Conservation (phyloP, 306 rosid species). For the Inga oerstediana region DNA sequence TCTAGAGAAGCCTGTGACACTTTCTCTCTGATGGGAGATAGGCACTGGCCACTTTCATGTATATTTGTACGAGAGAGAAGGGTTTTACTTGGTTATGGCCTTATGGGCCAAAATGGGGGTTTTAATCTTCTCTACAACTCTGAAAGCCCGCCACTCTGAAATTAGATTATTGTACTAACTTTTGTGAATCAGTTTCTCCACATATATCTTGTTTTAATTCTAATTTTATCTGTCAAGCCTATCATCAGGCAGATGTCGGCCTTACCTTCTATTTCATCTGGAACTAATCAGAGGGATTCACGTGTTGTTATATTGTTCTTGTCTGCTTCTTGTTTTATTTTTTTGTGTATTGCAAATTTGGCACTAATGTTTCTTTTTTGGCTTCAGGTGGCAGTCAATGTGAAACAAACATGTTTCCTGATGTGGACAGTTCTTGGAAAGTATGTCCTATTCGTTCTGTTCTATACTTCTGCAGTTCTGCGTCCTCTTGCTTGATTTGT, state of each 20-base stretch:
- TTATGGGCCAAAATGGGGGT: not conserved
- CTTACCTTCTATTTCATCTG: not conserved
- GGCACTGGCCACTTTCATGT: not conserved
- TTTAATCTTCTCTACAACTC: not conserved
- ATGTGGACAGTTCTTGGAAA: slow-evolving; percentile 89
- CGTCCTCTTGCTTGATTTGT: slow-evolving; percentile 10
- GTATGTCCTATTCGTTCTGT: slow-evolving; percentile 58
- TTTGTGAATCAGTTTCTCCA: slow-evolving; percentile 6
- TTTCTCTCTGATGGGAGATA: not conserved
- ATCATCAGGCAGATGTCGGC: not conserved
- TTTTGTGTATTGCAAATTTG: not conserved
- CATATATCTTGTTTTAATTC: not conserved
- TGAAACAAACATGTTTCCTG: slow-evolving; percentile 73
- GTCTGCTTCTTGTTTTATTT: not conserved
- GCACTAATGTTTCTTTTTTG: slow-evolving; percentile 26
- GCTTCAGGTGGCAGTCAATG: slow-evolving; percentile 71
- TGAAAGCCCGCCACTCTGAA: slow-evolving; percentile 8
- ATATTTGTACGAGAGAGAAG: not conserved
- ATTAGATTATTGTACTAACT: not conserved
- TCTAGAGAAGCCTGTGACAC: not conserved
- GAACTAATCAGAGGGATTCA: not conserved
- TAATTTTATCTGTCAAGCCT: not conserved
- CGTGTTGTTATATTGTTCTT: not conserved
- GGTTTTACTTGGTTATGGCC: not conserved
- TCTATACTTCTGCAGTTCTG: slow-evolving; percentile 12